Percentiles rank a stretch among this genome's conserved stretches.
phyloP scores from a whole-genome alignment of 192 early-diverging fungal genomes.

The Umbelopsis sp. region DNA sequence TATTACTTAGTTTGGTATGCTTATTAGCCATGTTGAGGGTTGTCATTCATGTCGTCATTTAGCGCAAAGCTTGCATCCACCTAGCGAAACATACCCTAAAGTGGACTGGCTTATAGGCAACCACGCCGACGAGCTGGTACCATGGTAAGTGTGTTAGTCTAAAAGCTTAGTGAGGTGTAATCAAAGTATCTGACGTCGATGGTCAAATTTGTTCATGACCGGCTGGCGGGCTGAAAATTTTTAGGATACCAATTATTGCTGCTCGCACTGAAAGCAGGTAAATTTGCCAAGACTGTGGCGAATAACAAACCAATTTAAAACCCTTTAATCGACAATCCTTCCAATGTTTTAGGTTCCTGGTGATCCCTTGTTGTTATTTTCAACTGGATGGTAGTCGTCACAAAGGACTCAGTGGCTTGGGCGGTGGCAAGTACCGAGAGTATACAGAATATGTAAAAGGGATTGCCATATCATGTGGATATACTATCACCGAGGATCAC shows the following conservation, averaged over 20 bases:
- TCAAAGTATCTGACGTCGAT: neutral
- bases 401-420: conserved; percentile 48
- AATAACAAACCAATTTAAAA: neutral
- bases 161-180: no score
- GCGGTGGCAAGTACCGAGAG: conserved; percentile 67
- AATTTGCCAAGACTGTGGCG: conserved; percentile 2
- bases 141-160: conserved; percentile 53
- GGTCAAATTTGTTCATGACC: neutral
- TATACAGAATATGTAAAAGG: conserved; percentile 66
- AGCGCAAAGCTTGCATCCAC: conserved; percentile 63
- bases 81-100: conserved; percentile 46
- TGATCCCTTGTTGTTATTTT: conserved; percentile 87
- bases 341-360: conserved; percentile 58
- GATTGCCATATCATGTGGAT: conserved; percentile 61
- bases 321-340: neutral
- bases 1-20: conserved; percentile 14
- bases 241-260: conserved; percentile 76
- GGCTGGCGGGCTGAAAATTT: neutral
- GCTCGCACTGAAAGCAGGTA: conserved; percentile 49
- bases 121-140: conserved; percentile 87
- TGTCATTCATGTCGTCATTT: conserved; percentile 29
- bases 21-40: neutral
- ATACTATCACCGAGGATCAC: conserved; percentile 60
- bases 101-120: conserved; percentile 85
- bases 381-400: conserved; percentile 63